phyloP scores from a whole-genome alignment of 1,139 yeast genomes.

The Nakaseomyces uthaithaninus region DNA sequence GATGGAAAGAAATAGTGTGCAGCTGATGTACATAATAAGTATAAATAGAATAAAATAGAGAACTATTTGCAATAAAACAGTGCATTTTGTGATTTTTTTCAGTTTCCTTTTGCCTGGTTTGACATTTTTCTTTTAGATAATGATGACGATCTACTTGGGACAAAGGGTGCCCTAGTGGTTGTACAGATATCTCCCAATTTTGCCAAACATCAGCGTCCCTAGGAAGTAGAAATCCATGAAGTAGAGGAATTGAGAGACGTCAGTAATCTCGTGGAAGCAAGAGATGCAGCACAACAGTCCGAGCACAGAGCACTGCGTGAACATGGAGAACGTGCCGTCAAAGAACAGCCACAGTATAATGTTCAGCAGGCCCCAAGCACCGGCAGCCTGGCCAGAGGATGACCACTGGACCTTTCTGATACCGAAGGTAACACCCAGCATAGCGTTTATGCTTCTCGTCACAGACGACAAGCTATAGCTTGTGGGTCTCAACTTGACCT shows the following conservation, averaged over 20 bases:
- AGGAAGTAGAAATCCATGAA: slow-evolving; percentile 49
- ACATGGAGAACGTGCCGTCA: slow-evolving; percentile 67
- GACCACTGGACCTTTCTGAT: slow-evolving; percentile 75
- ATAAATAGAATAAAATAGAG: too few relatives aligned
- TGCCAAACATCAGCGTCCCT: slow-evolving; percentile 62
- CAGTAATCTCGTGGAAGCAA: slow-evolving; percentile 26
- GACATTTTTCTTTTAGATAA: background rate
- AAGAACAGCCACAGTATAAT: slow-evolving; percentile 74
- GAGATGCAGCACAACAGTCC: slow-evolving; percentile 37
- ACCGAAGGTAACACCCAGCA: slow-evolving; percentile 78
- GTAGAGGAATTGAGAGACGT: slow-evolving; percentile 25
- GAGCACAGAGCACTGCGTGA: slow-evolving; percentile 41
- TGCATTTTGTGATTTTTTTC: too few relatives aligned
- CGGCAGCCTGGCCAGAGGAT: slow-evolving; percentile 65
- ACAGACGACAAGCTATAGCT: slow-evolving; percentile 34
- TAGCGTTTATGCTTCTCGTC: slow-evolving; percentile 60
- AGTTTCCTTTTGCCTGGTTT: too few relatives aligned
- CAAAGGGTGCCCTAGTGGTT: too few relatives aligned
- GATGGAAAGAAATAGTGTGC: too few relatives aligned
- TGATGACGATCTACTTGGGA: too few relatives aligned
- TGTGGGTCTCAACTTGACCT: slow-evolving; percentile 12
- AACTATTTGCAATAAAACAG: too few relatives aligned
- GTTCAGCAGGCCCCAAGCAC: slow-evolving; percentile 66
- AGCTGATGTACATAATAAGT: too few relatives aligned
- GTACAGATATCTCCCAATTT: slow-evolving; percentile 48